Base-by-base conservation (phyloP, 176 grass and related monocot species). In the Pontederia paniculata region DNA sequence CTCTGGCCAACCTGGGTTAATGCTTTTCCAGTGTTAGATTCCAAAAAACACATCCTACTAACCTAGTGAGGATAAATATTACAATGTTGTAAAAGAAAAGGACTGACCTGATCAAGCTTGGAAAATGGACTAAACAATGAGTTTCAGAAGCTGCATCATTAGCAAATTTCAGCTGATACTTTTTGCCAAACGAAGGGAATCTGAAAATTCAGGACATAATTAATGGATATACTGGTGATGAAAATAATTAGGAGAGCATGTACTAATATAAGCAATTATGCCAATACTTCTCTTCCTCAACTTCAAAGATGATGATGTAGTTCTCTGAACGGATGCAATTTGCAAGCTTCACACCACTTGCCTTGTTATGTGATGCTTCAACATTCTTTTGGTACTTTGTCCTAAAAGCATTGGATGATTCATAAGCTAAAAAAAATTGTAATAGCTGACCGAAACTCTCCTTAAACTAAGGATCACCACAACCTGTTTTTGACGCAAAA, bases 381-480 rank as follows among this genome's bases (percentile, higher is more conserved):
- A 97, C 91, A 42, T 87, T 97, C 69, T 97, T 97, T 67, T 97
- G 91, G 75, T 97, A 97, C 60, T 97, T 97, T 21, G 91, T 83
- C 91, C 91, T 97, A 65, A 52, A 69, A 46, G 55, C 21, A 22
- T 57, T 63, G 47, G 18, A 62, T 44, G n/a, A 15, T 16, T 70
- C 15, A n/a, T 21, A 41, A 5, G 12, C 16, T 52, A 20, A 18
- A 12, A 48, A n/a, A 9, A 54, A 42, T 3, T n/a, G 20, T 1
- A 9, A 13, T 42, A 53, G 28, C 28, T 37, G 28, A 37, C 28
- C 7, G 5, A 37, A 37, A 37, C 28, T 37, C 28, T 37, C 28
- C 28, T 37, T 5, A 37, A 37, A n/a, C n/a, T n/a, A n/a, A 37
- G 28, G 28, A 37, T 37, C 28, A 37, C 7, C 28, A 37, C 7